phyloP scores from a whole-genome alignment of 208 protist species.

The Crithidia acanthocephali region DNA sequence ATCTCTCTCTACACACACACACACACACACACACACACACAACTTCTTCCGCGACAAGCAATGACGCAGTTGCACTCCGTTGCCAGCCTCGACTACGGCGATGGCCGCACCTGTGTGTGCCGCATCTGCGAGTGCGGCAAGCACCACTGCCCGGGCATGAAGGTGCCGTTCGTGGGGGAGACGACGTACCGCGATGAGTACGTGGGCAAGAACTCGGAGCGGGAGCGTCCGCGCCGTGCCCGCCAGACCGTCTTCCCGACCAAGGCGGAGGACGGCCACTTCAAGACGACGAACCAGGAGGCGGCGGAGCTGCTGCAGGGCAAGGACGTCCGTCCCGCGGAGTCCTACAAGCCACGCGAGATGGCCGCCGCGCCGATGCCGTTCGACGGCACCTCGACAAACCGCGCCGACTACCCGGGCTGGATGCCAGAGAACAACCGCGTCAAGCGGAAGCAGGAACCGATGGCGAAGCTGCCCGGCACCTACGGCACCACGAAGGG shows the following conservation, averaged over 20 bases:
- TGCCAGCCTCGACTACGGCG: constrained; percentile 89
- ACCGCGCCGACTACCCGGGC: constrained; percentile 89
- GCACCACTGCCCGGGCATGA: constrained; percentile 80
- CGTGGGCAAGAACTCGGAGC: constrained; percentile 76
- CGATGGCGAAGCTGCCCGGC: constrained; percentile 80
- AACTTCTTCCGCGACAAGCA: constrained; percentile 1
- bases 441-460: constrained; percentile 66
- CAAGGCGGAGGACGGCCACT: constrained; percentile 86
- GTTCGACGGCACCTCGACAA: constrained; percentile 85
- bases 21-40: constrained; percentile 11
- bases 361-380: constrained; percentile 56
- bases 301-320: constrained; percentile 81
- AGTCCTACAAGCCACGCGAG: constrained; percentile 86
- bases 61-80: constrained; percentile 91
- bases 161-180: constrained; percentile 82
- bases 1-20: neutral
- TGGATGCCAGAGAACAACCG: constrained; percentile 82
- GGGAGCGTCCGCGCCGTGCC: constrained; percentile 43
- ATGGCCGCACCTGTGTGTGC: constrained; percentile 89
- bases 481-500: constrained; percentile 86
- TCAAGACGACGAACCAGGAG: constrained; percentile 90
- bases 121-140: constrained; percentile 89
- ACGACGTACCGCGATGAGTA: constrained; percentile 91
- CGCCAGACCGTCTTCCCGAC: constrained; percentile 63
- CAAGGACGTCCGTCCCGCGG: constrained; percentile 74